A percentile compares a stretch with the other conserved stretches of the same genome.
phyloP scores from a whole-genome alignment of 2,329 filamentous ascomycete species.

The Annulohypoxylon truncatum region DNA sequence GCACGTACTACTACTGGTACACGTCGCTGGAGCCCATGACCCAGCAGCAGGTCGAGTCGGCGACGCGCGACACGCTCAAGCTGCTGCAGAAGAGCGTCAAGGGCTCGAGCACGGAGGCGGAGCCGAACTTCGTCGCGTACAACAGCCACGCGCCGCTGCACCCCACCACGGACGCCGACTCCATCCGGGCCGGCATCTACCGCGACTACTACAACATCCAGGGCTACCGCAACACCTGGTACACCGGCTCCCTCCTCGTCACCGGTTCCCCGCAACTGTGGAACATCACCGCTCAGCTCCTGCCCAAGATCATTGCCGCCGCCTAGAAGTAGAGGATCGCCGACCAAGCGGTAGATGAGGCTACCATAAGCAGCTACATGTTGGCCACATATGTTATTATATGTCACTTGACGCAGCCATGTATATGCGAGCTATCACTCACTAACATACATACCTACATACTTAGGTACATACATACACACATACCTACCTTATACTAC shows the following conservation, averaged over 20 bases:
- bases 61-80: conserved; percentile 29
- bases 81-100: conserved; percentile 20
- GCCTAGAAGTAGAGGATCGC: conserved; percentile 17
- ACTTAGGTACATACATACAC: neutral
- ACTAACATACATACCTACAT: neutral
- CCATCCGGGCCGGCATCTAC: conserved; percentile 29
- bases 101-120: conserved; percentile 9
- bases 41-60: conserved; percentile 24
- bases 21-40: conserved; percentile 18
- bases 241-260: conserved; percentile 31
- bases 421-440: neutral
- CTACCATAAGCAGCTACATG: too few relatives aligned
- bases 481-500: neutral
- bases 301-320: conserved; percentile 30
- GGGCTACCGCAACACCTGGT: conserved; percentile 39
- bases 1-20: conserved; percentile 39
- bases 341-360: neutral
- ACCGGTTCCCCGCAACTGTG: conserved; percentile 31
- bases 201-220: conserved; percentile 27
- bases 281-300: conserved; percentile 34
- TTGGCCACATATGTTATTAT: neutral
- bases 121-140: conserved; percentile 30
- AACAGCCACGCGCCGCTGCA: conserved; percentile 30
- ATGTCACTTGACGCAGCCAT: neutral
- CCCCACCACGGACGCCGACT: conserved; percentile 26